These are phyloP conservation scores for Candida methanosorbosa DNA, from an alignment of 805 yeast species.

Conservation along the genomic window DNA sequence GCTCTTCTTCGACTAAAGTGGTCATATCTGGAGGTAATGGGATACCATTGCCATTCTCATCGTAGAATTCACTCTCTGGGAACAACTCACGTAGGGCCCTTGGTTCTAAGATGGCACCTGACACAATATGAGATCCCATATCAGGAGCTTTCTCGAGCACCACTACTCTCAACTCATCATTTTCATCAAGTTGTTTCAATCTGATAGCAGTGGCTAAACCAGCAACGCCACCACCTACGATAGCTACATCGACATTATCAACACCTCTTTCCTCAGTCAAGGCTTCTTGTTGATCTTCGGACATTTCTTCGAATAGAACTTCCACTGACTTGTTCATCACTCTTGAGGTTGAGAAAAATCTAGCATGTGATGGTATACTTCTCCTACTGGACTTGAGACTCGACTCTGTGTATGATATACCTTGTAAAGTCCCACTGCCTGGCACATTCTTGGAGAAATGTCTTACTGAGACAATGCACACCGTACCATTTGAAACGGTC, in stretches of 20 bases:
- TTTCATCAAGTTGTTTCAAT: slow-evolving; percentile 72
- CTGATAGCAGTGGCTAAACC: slow-evolving; percentile 91
- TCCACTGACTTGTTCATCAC: slow-evolving; percentile 12
- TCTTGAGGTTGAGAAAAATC: slow-evolving; percentile 2
- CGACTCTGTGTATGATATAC: no score
- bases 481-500: no score
- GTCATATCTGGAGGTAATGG: slow-evolving; percentile 71
- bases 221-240: slow-evolving; percentile 98
- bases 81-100: slow-evolving; percentile 77
- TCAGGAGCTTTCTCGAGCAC: slow-evolving; percentile 90
- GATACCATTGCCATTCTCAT: slow-evolving; percentile 46
- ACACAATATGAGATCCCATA: slow-evolving; percentile 84
- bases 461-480: no score
- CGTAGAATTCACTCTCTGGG: slow-evolving; percentile 52
- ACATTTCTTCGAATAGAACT: slow-evolving; percentile 17
- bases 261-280: slow-evolving; percentile 62
- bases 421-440: no score
- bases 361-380: no score
- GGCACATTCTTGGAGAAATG: no score
- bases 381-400: no score
- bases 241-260: slow-evolving; percentile 88
- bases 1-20: slow-evolving; percentile 69
- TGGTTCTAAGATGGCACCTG: slow-evolving; percentile 95
- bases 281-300: slow-evolving; percentile 34
- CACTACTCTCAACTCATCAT: slow-evolving; percentile 65